Conservation (phyloP, 73 alveolate species). For the Urostyla sp. region DNA sequence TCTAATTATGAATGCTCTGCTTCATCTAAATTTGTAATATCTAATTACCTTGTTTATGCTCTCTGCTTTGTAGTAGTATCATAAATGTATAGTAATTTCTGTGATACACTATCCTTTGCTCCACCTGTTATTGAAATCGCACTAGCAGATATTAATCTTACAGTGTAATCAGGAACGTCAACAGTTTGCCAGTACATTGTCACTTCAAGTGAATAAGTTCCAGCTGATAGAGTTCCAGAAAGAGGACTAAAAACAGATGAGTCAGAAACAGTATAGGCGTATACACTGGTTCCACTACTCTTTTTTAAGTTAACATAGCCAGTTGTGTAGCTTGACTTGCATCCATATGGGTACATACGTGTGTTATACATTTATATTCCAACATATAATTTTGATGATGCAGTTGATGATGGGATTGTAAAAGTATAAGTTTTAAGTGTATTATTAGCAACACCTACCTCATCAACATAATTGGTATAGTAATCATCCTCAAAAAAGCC, state of each 20-base stretch:
- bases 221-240: constrained; percentile 40
- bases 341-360: constrained; percentile 41
- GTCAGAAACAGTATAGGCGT: background rate
- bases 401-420: constrained; percentile 1
- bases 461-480: background rate
- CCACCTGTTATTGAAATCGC: too few relatives aligned
- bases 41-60: too few relatives aligned
- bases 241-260: background rate
- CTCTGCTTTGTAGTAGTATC: too few relatives aligned
- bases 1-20: too few relatives aligned
- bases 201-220: constrained; percentile 18
- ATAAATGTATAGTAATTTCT: too few relatives aligned
- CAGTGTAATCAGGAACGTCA: constrained; percentile 38
- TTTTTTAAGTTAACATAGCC: background rate
- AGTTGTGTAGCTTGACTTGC: constrained; percentile 8
- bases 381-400: constrained; percentile 10
- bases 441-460: constrained; percentile 8
- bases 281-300: background rate
- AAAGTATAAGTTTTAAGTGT: background rate
- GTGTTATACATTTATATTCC: constrained; percentile 42
- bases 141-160: too few relatives aligned
- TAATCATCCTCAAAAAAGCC: constrained; percentile 18
- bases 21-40: too few relatives aligned
- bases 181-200: constrained; percentile 7
- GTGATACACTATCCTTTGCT: too few relatives aligned